Percentiles rank a stretch among this genome's conserved stretches.
Conservation (phyloP, 495 filamentous ascomycete genomes). For the Aspergillus olivimuriae region DNA sequence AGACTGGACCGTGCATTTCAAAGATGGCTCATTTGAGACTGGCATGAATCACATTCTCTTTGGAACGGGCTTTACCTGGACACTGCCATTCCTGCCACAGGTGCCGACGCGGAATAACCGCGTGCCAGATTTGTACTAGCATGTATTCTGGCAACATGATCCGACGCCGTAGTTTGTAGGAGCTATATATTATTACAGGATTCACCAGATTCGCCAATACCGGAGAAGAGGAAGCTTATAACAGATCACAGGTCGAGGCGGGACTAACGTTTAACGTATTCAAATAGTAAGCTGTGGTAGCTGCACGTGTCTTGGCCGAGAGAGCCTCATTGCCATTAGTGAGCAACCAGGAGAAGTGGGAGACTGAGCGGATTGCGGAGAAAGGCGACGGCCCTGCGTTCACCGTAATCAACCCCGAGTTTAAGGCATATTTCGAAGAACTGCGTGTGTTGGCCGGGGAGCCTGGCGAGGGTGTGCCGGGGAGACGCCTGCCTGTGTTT, state of each 20-base stretch:
- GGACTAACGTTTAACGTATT: conserved; percentile 53
- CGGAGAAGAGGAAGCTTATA: conserved; percentile 8
- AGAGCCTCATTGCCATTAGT: conserved; percentile 25
- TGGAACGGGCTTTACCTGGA: conserved; percentile 53
- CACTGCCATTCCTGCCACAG: conserved; percentile 46
- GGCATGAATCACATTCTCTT: conserved; percentile 52
- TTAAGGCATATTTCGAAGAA: conserved; percentile 39
- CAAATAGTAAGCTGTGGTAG: conserved; percentile 46
- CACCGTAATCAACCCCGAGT: conserved; percentile 33
- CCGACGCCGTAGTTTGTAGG: conserved; percentile 32
- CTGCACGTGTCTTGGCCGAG: conserved; percentile 38
- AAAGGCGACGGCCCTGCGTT: conserved; percentile 36
- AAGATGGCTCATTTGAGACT: conserved; percentile 39
- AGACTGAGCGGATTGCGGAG: conserved; percentile 24
- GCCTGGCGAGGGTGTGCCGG: not conserved
- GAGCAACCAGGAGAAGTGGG: conserved; percentile 33
- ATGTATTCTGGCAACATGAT: conserved; percentile 43
- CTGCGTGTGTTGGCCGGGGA: conserved; percentile 2
- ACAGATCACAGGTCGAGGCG: conserved; percentile 44
- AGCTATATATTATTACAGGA: conserved; percentile 32
- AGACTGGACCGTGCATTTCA: conserved; percentile 36
- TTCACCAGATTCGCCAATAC: not conserved
- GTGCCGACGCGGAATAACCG: conserved; percentile 46
- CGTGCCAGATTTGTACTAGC: conserved; percentile 49
- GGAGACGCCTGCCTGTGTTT: conserved; percentile 1